Evolutionary conservation across 2,329 filamentous ascomycete species (phyloP).

Genomic region (Coniochaeta prunicola): DNA sequence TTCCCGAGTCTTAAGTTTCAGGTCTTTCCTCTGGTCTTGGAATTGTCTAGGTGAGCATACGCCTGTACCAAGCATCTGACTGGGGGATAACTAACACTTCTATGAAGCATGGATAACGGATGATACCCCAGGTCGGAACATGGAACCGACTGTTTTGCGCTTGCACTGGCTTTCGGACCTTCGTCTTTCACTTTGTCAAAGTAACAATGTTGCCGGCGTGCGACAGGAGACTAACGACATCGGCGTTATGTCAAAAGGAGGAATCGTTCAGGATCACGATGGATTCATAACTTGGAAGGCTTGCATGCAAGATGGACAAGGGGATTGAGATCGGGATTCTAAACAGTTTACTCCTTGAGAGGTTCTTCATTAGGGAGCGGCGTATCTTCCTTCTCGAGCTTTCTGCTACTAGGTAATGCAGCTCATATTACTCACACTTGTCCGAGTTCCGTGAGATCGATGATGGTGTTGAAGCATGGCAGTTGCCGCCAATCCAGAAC

Average conservation of each 20-base stretch:
- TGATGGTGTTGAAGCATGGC: too few relatives aligned
- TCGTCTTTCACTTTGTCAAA: not conserved
- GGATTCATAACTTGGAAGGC: constrained; percentile 2
- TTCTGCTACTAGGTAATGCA: not conserved
- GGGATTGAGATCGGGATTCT: not conserved
- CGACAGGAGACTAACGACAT: not conserved
- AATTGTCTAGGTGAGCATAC: not conserved
- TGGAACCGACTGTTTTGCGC: not conserved
- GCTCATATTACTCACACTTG: not conserved
- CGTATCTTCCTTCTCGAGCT: not conserved
- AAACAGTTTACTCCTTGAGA: not conserved
- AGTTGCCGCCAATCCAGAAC: too few relatives aligned
- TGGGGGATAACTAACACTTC: too few relatives aligned
- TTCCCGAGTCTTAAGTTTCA: constrained; percentile 28
- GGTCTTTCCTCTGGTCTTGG: not conserved
- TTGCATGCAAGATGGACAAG: not conserved
- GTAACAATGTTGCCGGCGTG: not conserved
- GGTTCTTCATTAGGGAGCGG: not conserved
- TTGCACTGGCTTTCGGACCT: not conserved
- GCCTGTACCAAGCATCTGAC: not conserved
- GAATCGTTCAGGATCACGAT: not conserved
- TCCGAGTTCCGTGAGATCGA: not conserved
- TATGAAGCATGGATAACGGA: not conserved
- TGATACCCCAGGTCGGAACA: not conserved
- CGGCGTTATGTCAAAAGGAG: not conserved